Evolutionary conservation across 768 basidiomycete genomes (phyloP), one percentile per base, ranked within the genome.

Genomic region (Boletales sp.): DNA sequence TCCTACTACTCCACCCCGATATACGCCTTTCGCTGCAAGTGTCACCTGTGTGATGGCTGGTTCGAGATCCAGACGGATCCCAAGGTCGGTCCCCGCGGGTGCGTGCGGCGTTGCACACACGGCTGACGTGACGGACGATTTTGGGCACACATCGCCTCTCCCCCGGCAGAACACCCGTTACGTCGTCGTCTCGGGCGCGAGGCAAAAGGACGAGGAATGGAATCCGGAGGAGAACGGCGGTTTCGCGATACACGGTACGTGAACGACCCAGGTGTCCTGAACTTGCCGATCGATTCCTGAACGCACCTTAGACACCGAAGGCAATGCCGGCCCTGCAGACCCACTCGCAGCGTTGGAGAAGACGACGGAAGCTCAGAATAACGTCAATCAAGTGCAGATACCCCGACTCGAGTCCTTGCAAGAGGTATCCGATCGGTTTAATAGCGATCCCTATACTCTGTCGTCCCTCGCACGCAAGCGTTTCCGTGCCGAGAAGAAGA

Each of bases 1-100:
- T 83, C 81, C 50, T 99, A 99, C 70, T 93, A 87, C 64, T 90
- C 91, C 7, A 97, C 94, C 0, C 90, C 94, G 10, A 97, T 99
- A 47, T 98, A 75, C 65, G 89, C 86, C 7, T 99, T 99, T 68
- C 80, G 94, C 40, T 98, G 97, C 71, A 99, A 99, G 79, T 99
- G 95, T 63, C 94, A 97, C 67, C 72, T 97, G 1, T 98, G 97
- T 63, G 83, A 84, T 55, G 86, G 85, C n/a, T 95, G 94, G 94
- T 97, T 98, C 56, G 94, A 97, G 72, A 94, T 99, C 45, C 82
- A 94, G 56, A 98, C 97, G 8, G 95, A 99, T 62, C 95, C 95
- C 3, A 87, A 97, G 85, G 94, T 90, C 56, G 44, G 43, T 37
- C 30, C 12, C 3, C 13, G 1, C 32, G 31, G 13, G 31, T 6